These are phyloP conservation scores for Fusarium tuaranense DNA, from an alignment of 2,329 filamentous ascomycete species.

Conservation along the genomic window DNA sequence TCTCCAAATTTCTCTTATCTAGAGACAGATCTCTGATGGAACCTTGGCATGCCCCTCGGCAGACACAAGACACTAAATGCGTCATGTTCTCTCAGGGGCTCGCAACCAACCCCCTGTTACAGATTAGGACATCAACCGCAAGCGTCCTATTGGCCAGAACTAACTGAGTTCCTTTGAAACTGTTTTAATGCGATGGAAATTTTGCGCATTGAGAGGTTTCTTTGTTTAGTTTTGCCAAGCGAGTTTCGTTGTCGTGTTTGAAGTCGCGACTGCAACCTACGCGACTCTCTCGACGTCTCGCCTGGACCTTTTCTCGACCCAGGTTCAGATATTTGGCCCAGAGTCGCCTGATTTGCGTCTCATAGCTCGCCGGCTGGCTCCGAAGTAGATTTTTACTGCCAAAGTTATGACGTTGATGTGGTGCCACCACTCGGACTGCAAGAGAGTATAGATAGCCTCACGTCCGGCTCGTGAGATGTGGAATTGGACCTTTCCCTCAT, in stretches of 20 bases:
- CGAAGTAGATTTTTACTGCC: background rate
- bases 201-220: background rate
- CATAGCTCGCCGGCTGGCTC: background rate
- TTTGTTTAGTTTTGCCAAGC: background rate
- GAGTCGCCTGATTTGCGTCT: background rate
- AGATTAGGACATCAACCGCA: accelerated
- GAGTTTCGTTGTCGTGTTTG: background rate
- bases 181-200: no score
- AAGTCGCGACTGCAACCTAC: background rate
- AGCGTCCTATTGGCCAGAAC: no score
- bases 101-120: no score
- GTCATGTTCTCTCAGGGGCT: no score
- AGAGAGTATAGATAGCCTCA: background rate
- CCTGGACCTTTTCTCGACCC: background rate
- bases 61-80: no score
- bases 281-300: background rate
- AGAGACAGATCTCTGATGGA: no score
- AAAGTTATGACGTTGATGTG: background rate
- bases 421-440: background rate
- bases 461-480: background rate
- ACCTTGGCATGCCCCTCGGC: no score
- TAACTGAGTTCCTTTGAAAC: no score
- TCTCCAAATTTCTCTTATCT: no score
- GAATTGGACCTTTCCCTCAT: background rate
- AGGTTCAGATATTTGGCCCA: background rate